phyloP scores from a whole-genome alignment of 208 protist species.

The Crithidia expoeki region DNA sequence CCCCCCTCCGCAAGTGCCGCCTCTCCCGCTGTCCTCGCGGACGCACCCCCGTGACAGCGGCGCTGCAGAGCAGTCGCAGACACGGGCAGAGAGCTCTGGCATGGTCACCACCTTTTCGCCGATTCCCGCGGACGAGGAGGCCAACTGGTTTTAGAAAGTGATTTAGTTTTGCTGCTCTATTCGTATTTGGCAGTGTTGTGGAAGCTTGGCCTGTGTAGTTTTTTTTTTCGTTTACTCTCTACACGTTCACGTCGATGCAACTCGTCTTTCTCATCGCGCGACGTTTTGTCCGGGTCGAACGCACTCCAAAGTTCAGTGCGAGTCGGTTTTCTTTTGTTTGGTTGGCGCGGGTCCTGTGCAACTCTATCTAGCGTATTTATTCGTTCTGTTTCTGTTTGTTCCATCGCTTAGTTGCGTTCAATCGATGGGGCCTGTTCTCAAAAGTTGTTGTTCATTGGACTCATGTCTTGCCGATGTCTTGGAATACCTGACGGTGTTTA shows the following conservation, averaged over 20 bases:
- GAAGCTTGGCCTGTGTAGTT: not conserved
- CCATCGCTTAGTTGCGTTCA: no score
- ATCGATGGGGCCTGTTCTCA: no score
- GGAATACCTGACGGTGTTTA: not conserved
- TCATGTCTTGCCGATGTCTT: not conserved
- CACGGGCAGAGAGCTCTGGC: not conserved
- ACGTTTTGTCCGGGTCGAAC: no score
- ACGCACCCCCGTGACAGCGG: not conserved
- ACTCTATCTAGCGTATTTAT: not conserved
- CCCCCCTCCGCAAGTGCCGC: not conserved
- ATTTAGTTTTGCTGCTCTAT: no score
- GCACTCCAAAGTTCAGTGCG: no score
- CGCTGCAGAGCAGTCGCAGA: not conserved
- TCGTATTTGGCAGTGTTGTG: no score
- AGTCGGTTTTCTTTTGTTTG: no score
- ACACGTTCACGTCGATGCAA: not conserved
- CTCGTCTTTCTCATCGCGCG: no score
- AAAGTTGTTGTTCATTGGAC: no score
- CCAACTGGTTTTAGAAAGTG: slow-evolving; percentile 1
- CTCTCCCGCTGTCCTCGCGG: not conserved
- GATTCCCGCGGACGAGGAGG: slow-evolving; percentile 9
- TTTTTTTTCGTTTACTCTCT: slow-evolving; percentile 12
- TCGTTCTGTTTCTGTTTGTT: not conserved
- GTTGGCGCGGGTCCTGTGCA: no score
- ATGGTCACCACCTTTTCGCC: slow-evolving; percentile 11